Conservation (phyloP, 257 asterid genomes). For the Fraxinus cuspidata region DNA sequence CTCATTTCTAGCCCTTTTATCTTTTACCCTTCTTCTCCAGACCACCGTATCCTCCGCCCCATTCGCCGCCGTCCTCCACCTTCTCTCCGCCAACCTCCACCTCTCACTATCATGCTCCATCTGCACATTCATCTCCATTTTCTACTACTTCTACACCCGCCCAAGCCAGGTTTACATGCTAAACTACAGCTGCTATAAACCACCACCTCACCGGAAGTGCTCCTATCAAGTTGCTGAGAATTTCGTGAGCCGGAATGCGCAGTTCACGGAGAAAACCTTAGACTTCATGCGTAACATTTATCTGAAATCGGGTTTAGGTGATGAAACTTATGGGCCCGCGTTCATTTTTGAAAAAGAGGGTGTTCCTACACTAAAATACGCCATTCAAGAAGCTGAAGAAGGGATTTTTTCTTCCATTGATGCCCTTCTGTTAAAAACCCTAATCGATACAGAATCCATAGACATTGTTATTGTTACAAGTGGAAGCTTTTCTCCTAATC, state of each 20-base stretch:
- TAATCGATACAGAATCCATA: slow-evolving; percentile 32
- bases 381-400: slow-evolving; percentile 60
- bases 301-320: slow-evolving; percentile 61
- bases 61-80: slow-evolving; percentile 27
- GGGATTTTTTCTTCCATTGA: slow-evolving; percentile 59
- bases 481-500: slow-evolving; percentile 60
- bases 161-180: slow-evolving; percentile 47
- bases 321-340: slow-evolving; percentile 65
- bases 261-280: slow-evolving; percentile 29
- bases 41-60: slow-evolving; percentile 35
- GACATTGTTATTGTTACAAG: slow-evolving; percentile 58
- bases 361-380: slow-evolving; percentile 42
- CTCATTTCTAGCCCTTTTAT: slow-evolving; percentile 43
- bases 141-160: slow-evolving; percentile 32
- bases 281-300: slow-evolving; percentile 58
- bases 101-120: slow-evolving; percentile 28
- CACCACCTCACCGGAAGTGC: slow-evolving; percentile 55
- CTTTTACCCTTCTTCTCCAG: slow-evolving; percentile 37
- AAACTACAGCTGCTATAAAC: slow-evolving; percentile 64
- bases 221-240: slow-evolving; percentile 45
- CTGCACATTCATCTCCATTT: slow-evolving; percentile 20
- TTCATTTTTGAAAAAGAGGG: slow-evolving; percentile 46
- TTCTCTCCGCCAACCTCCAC: slow-evolving; percentile 32
- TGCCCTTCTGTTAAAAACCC: slow-evolving; percentile 49
- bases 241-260: slow-evolving; percentile 32